Percentiles rank a stretch among this genome's conserved stretches.
phyloP scores from a whole-genome alignment of 257 asterid genomes.

The Salvia splendens region DNA sequence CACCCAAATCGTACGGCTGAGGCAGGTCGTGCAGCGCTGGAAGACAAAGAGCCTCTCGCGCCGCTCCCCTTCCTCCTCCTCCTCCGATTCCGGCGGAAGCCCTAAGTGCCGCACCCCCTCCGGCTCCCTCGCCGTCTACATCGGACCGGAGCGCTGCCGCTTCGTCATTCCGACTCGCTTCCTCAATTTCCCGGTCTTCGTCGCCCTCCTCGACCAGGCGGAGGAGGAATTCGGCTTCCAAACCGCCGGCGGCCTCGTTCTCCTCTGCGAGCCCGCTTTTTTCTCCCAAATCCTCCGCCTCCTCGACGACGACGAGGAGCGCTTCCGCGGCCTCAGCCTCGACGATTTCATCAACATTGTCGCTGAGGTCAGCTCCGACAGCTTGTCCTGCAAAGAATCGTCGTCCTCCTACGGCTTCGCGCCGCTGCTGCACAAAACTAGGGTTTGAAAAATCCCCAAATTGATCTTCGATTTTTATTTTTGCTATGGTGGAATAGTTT shows the following conservation, averaged over 20 bases:
- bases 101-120: slow-evolving; percentile 45
- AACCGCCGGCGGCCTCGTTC: slow-evolving; percentile 52
- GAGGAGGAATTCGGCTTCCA: slow-evolving; percentile 75
- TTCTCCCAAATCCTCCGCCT: slow-evolving; percentile 42
- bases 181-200: slow-evolving; percentile 58
- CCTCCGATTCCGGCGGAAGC: slow-evolving; percentile 37
- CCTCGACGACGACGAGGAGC: slow-evolving; percentile 53
- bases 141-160: slow-evolving; percentile 47
- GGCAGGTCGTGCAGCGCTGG: slow-evolving; percentile 58
- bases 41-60: slow-evolving; percentile 48
- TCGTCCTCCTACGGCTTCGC: slow-evolving; percentile 38
- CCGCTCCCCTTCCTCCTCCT: slow-evolving; percentile 34
- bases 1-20: slow-evolving; percentile 55
- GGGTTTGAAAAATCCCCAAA: slow-evolving; percentile 42
- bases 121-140: slow-evolving; percentile 62
- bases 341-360: slow-evolving; percentile 46
- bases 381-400: slow-evolving; percentile 47
- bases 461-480: not conserved
- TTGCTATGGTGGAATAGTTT: slow-evolving; percentile 15
- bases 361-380: slow-evolving; percentile 38
- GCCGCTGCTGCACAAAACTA: slow-evolving; percentile 50
- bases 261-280: slow-evolving; percentile 56
- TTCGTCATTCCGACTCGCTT: slow-evolving; percentile 73
- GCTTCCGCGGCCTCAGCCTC: slow-evolving; percentile 41
- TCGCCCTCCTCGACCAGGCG: slow-evolving; percentile 51